phyloP scores from a whole-genome alignment of 768 basidiomycete genomes.

The Leccinum boreale region DNA sequence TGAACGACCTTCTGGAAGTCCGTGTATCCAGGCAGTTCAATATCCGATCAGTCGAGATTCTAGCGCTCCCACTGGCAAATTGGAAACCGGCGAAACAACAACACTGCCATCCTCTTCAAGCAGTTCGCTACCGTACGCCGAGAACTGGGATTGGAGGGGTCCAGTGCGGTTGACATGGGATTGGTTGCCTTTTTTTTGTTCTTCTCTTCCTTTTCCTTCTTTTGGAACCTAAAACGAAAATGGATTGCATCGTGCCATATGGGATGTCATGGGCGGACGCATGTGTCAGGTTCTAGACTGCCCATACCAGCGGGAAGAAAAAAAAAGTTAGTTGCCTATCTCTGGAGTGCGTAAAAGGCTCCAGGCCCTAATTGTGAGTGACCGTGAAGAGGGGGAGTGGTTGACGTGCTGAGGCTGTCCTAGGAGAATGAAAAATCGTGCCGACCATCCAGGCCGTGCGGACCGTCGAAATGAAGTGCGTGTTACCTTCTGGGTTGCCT shows the following conservation, averaged over 20 bases:
- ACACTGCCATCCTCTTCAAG: conserved; percentile 15
- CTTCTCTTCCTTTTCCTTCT: neutral
- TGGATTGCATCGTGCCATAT: conserved; percentile 7
- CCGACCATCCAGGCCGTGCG: neutral
- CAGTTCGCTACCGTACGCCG: conserved; percentile 9
- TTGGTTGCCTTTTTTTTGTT: neutral
- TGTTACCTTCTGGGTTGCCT: conserved; percentile 9
- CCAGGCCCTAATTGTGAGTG: conserved; percentile 1
- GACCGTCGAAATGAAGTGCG: neutral
- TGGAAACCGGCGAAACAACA: conserved; percentile 10
- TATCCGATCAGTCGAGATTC: conserved; percentile 33
- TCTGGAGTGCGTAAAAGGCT: conserved; percentile 8
- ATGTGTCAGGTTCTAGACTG: conserved; percentile 17
- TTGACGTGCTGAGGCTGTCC: conserved; percentile 17
- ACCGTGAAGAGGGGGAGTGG: neutral
- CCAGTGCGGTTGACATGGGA: conserved; percentile 8
- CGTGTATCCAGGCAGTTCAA: conserved; percentile 27
- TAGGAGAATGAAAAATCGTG: conserved; percentile 12
- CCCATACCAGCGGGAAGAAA: conserved; percentile 5
- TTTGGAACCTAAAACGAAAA: conserved; percentile 1
- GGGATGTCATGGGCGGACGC: conserved; percentile 12
- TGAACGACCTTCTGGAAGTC: conserved; percentile 24
- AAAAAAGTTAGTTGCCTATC: conserved; percentile 1
- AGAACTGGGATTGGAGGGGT: conserved; percentile 3
- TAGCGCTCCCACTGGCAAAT: conserved; percentile 20